Conservation (phyloP, 2,329 filamentous ascomycete species). For the Penicillium sp. region DNA sequence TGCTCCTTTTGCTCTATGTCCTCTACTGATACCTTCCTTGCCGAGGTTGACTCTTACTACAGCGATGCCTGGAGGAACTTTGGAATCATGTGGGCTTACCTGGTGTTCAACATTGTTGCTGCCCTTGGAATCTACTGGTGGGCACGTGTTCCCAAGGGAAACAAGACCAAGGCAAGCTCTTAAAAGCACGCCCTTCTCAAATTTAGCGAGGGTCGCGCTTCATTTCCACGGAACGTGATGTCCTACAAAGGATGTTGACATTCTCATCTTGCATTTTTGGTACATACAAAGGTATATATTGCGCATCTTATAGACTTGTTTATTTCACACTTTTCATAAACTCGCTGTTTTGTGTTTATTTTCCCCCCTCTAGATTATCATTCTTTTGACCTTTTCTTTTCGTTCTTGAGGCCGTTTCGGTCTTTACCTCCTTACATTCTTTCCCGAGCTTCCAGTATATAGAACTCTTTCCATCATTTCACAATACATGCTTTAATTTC, state of each 20-base stretch:
- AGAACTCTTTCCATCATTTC: background rate
- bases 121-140: background rate
- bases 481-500: background rate
- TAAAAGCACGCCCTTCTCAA: background rate
- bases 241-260: background rate
- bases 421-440: background rate
- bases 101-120: slow-evolving; percentile 47
- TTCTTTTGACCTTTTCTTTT: background rate
- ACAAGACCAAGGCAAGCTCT: background rate
- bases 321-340: background rate
- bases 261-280: background rate
- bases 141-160: background rate
- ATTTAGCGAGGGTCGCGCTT: background rate
- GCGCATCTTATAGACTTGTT: background rate
- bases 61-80: background rate
- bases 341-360: background rate
- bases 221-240: background rate
- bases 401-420: background rate
- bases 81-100: background rate
- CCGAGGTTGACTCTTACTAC: background rate
- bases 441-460: background rate
- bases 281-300: background rate
- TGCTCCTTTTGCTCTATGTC: background rate
- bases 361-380: no score
- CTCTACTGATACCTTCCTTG: background rate